Base-by-base conservation (phyloP, 1,139 yeast species). In the Pichia cactophila region DNA sequence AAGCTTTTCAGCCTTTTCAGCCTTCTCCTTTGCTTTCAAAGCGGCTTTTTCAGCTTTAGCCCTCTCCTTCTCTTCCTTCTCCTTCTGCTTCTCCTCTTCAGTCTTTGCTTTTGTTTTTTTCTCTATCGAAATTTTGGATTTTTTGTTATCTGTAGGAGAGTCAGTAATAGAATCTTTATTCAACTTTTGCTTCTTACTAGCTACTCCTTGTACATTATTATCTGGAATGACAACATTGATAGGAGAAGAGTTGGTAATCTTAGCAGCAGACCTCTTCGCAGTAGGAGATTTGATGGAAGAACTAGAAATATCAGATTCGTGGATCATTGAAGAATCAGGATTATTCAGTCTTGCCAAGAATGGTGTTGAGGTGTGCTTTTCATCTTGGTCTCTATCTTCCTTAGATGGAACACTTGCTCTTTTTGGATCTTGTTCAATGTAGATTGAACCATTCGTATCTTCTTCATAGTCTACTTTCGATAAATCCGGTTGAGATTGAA, bases 401-500 rank as follows among this genome's bases (percentile, higher is more conserved):
- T 62, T 62, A 3, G 62, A 55, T 4, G 65, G 58, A 23, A 60
- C 63, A 44, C 61, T 60, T 4, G 61, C 58, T 38, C 57, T 51
- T 36, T 56, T 56, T 17, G 42, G 48, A 5, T 50, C 48, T 26
- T 20, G 43, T 33, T 48, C 52, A 5, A 33, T 26, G 37, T 39
- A 23, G 33, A 50, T 35, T 3, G 56, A 42, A 9, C 48, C 50
- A 23, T 44, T 48, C 12, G 45, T 42, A 33, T 54, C 59, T n/a
- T 48, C 48, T 26, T 52, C 58, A 39, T 56, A 58, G 33, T 51
- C 57, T 16, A 52, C 51, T 39, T 61, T 63, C 1, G 69, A 63
- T n/a, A 65, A 50, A 47, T 65, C 61, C 1, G 69, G 69, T 45
- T 62, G 65, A 5, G 54, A 53, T 10, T 52, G 45, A 1, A 55